Base-by-base conservation (phyloP, 495 filamentous ascomycete genomes). In the Aspergillus leporis region DNA sequence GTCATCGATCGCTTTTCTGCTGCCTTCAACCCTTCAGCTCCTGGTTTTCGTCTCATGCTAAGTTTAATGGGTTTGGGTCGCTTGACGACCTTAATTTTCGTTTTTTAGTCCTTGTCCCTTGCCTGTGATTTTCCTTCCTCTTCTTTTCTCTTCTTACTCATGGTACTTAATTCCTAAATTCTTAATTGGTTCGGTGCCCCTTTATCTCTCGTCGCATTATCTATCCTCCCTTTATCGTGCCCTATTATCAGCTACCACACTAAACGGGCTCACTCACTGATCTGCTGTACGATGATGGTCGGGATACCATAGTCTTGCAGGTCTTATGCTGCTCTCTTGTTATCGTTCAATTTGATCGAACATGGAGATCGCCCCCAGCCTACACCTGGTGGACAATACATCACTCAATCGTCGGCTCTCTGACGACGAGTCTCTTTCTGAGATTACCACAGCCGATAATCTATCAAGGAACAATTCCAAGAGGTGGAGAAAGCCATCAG, bases 351-450 rank as follows among this genome's bases (percentile, higher is more conserved):
- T 9, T 30, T 34, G 12, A 47, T 22, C 30, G 9, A 56, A 25
- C 28, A 58, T 30, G 30, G 74, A 75, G 74, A 66, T 70, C 21
- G 6, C 52, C 48, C 21, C 53, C 14, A 70, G 61, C 21, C 74
- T 78, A 43, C 59, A 59, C 40, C 68, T 80, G 12, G 60, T 78
- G 54, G 76, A 80, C 55, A 80, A 80, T 34, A 78, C 77, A 12
- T 54, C 64, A 52, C 67, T 76, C 41, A 63, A 63, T 12, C 58
- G 66, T 51, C 69, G 64, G 48, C 57, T 55, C 49, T 59, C 61
- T 10, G 47, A 58, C 2, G 62, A 67, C 23, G 64, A 68, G 13
- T 55, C 65, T 8, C 55, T 67, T 12, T 57, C 63, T 23, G 62
- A 47, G 47, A 57, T 55, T 21, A 31, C 69, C 30, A 70, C 74